Evolutionary conservation across 768 basidiomycete species (phyloP), one percentile per base, ranked within the genome.

Genomic region (Lactarius evosmus): DNA sequence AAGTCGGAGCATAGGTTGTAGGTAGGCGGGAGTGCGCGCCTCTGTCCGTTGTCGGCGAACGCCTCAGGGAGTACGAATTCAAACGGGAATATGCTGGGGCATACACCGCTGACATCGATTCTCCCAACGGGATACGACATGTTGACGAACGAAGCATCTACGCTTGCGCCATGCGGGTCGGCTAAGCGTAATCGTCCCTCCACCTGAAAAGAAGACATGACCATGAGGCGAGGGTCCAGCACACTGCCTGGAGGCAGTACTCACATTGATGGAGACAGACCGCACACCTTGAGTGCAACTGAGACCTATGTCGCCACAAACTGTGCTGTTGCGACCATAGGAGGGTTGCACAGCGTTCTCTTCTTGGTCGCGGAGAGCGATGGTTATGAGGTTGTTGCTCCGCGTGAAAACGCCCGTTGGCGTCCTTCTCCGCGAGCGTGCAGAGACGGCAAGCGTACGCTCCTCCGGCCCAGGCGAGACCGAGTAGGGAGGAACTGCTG

Each of bases 401-500:
- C 75, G 79, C 34, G 76, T 74, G 69, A 77, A 82, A 3, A 75
- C 73, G 14, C 79, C 80, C 3, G 75, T 77, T n/a, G 78, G 76
- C 3, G 54, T 46, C 29, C 29, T 61, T n/a, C 54, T 63, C 3
- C 61, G 58, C 27, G 51, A 19, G 25, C 70, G 67, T 14, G 66
- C 82, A 0, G 84, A 81, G 50, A 77, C 78, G 46, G 83, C 80
- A 8, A 89, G 79, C 19, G 77, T 76, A 58, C 76, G 75, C 67
- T 89, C 87, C 30, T 80, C 83, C 2, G 73, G 75, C 4, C 77
- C 71, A 36, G 83, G 85, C 30, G 80, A 79, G 38, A 72, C 78
- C 54, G 88, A 85, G 70, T 89, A 90, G 8, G 75, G 70, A 1
- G 88, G 88, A 1, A 81, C 78, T 30, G 82, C 82, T 2, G 74